These are phyloP conservation scores for Mycena crocata DNA, from an alignment of 768 basidiomycete species.

Conservation along the genomic window DNA sequence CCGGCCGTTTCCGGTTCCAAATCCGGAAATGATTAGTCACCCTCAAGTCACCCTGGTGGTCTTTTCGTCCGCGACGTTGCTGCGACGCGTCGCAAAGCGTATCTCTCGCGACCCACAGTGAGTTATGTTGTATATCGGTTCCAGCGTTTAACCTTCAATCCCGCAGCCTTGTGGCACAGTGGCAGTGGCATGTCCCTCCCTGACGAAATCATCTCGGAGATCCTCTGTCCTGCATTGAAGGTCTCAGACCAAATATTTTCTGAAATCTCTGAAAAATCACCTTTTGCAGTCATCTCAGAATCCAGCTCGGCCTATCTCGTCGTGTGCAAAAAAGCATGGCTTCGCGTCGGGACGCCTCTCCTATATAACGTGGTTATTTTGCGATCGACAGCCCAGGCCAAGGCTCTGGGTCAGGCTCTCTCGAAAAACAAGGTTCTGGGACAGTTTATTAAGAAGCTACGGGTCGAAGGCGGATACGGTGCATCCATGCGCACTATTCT, in stretches of 20 bases:
- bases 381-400: constrained; percentile 14
- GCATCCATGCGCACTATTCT: not conserved
- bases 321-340: constrained; percentile 40
- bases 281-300: constrained; percentile 24
- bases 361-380: constrained; percentile 39
- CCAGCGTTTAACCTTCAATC: no score
- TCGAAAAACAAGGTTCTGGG: not conserved
- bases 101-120: no score
- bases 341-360: constrained; percentile 38
- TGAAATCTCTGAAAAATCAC: constrained; percentile 19
- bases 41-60: no score
- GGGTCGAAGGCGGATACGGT: not conserved
- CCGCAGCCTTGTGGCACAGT: no score
- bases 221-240: constrained; percentile 27
- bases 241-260: constrained; percentile 32
- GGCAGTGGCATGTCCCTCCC: no score
- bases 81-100: no score
- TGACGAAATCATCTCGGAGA: constrained; percentile 32
- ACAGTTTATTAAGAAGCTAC: not conserved
- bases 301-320: constrained; percentile 33
- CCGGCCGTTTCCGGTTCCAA: no score
- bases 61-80: no score
- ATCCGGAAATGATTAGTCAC: no score
- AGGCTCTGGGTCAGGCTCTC: no score
- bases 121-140: no score